Conservation (phyloP, 2,329 filamentous ascomycete species). For the Helicocarpus griseus region DNA sequence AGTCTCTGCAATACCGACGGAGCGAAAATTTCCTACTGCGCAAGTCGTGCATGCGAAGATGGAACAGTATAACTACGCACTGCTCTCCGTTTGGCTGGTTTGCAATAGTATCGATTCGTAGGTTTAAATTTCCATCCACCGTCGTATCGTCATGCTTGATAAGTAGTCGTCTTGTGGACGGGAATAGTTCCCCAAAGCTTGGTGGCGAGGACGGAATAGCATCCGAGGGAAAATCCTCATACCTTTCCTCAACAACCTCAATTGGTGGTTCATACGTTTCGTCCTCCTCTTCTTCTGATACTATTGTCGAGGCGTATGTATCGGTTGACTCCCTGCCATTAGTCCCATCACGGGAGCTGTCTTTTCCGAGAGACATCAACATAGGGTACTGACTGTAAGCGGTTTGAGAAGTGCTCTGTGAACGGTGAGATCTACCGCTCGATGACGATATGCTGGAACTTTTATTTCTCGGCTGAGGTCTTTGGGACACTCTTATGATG, state of each 20-base stretch:
- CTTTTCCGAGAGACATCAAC: constrained; percentile 17
- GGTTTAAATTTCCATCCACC: constrained; percentile 90
- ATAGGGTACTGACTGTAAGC: constrained; percentile 25
- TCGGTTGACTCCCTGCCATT: constrained; percentile 53
- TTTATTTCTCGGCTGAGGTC: background rate
- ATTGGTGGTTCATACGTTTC: constrained; percentile 40
- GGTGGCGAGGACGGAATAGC: constrained; percentile 68
- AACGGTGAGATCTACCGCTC: constrained; percentile 27
- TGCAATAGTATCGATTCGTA: constrained; percentile 74
- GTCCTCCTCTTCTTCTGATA: constrained; percentile 46
- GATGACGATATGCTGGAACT: constrained; percentile 23
- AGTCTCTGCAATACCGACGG: constrained; percentile 83
- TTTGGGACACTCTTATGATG: background rate
- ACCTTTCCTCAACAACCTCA: constrained; percentile 39
- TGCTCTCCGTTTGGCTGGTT: constrained; percentile 42
- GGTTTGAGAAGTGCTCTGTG: constrained; percentile 32
- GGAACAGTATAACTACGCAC: constrained; percentile 70
- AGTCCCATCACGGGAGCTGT: constrained; percentile 13
- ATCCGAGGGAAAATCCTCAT: constrained; percentile 54
- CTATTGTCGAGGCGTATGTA: constrained; percentile 67
- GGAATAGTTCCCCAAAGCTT: constrained; percentile 78
- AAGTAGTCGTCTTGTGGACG: constrained; percentile 67
- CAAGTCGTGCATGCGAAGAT: constrained; percentile 89
- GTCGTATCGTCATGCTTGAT: constrained; percentile 89
- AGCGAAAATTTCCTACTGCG: constrained; percentile 80